These are phyloP conservation scores for Calocybe cyanea DNA, from an alignment of 768 basidiomycete species.

Conservation along the genomic window DNA sequence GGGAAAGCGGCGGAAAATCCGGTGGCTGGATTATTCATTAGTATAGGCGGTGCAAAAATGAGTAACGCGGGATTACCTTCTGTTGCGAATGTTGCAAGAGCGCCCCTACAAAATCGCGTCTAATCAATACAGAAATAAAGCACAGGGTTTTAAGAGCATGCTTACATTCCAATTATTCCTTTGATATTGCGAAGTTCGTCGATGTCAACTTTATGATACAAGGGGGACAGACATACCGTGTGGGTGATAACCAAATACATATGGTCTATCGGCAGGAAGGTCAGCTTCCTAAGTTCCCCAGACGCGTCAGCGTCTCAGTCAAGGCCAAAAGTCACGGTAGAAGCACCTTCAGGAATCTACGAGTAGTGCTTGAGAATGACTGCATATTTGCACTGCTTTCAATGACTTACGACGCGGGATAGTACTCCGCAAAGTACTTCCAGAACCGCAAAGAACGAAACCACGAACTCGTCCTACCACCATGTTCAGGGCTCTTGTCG, in stretches of 20 bases:
- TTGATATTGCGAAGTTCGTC: not conserved
- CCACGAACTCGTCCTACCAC: constrained; percentile 73
- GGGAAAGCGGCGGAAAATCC: constrained; percentile 90
- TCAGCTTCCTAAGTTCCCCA: constrained; percentile 68
- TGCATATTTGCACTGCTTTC: constrained; percentile 19
- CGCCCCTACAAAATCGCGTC: constrained; percentile 56
- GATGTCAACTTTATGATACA: not conserved
- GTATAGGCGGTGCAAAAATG: not conserved
- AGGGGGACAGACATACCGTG: constrained; percentile 59
- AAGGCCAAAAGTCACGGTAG: constrained; percentile 3
- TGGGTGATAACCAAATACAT: constrained; percentile 98
- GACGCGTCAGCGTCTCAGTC: constrained; percentile 14
- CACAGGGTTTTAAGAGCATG: not conserved
- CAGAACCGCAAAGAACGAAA: constrained; percentile 69
- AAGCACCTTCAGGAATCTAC: constrained; percentile 50
- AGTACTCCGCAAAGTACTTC: constrained; percentile 91
- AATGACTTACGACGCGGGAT: constrained; percentile 76
- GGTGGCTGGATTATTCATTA: constrained; percentile 50
- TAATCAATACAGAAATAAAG: not conserved
- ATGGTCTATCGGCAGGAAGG: constrained; percentile 86
- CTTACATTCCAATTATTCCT: constrained; percentile 97
- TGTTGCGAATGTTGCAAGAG: constrained; percentile 92
- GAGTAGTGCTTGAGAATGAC: constrained; percentile 10
- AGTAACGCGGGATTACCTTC: constrained; percentile 55
- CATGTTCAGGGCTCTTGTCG: constrained; percentile 70